These are phyloP conservation scores for Backusella sp. DNA, from an alignment of 192 early-diverging fungal genomes.

Conservation along the genomic window DNA sequence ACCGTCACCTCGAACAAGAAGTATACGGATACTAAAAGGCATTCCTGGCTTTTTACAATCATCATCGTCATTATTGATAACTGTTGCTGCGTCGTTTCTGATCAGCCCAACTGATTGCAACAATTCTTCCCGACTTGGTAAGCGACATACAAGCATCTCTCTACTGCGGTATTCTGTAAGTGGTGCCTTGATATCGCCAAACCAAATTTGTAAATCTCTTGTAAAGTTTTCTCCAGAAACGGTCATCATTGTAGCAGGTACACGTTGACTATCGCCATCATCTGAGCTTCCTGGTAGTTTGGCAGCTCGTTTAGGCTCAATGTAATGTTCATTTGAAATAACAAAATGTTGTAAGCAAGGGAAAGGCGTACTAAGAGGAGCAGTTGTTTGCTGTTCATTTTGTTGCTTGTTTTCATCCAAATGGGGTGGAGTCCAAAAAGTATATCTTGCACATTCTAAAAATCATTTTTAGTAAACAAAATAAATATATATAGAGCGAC, in stretches of 20 bases:
- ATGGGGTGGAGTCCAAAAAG: constrained; percentile 45
- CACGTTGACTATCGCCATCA: not conserved
- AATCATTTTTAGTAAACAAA: not conserved
- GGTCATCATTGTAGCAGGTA: constrained; percentile 7
- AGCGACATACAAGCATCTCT: constrained; percentile 41
- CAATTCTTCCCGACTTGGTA: constrained; percentile 29
- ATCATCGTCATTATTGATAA: not conserved
- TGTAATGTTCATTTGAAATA: constrained; percentile 10
- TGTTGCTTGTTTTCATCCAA: constrained; percentile 7
- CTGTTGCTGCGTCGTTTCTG: not conserved
- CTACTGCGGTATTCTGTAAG: constrained; percentile 36
- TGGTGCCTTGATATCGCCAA: constrained; percentile 34
- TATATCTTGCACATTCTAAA: constrained; percentile 53
- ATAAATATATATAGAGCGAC: not conserved
- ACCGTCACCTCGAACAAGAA: constrained; percentile 39
- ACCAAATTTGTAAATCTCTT: constrained; percentile 66
- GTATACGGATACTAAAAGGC: constrained; percentile 21
- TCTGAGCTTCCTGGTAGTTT: constrained; percentile 2
- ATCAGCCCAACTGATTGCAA: constrained; percentile 6
- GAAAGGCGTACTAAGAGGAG: not conserved
- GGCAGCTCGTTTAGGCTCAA: not conserved
- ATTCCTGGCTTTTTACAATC: constrained; percentile 23
- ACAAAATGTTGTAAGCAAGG: constrained; percentile 31
- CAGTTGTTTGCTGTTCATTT: constrained; percentile 8
- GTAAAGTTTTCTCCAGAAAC: constrained; percentile 66